Percentiles rank a stretch among this genome's conserved stretches.
These are phyloP conservation scores for Bipolaris sorokiniana DNA, from an alignment of 2,329 filamentous ascomycete genomes.

Conservation along the genomic window DNA sequence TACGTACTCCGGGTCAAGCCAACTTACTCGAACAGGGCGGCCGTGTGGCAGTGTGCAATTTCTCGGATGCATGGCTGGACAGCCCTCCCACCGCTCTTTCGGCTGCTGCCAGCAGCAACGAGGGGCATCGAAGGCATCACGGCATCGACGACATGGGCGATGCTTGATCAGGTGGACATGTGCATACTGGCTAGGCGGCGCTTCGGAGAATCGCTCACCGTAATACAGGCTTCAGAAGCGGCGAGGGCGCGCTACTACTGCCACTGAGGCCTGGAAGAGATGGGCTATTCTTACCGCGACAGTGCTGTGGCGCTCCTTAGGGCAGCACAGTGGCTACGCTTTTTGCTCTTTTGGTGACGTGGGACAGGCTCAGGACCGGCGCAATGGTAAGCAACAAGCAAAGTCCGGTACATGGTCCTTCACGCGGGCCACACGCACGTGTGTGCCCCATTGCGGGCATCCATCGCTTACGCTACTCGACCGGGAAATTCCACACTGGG, in stretches of 20 bases:
- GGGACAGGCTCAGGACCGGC: slow-evolving; percentile 17
- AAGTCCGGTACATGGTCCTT: slow-evolving; percentile 15
- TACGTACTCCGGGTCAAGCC: slow-evolving; percentile 4
- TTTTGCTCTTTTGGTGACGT: slow-evolving; percentile 12
- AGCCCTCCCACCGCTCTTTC: slow-evolving; percentile 33
- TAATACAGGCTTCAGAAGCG: slow-evolving; percentile 7
- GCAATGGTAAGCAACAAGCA: slow-evolving; percentile 29
- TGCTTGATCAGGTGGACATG: slow-evolving; percentile 31
- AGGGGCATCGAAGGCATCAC: not conserved
- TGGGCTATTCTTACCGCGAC: slow-evolving; percentile 1
- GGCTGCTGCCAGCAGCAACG: slow-evolving; percentile 12
- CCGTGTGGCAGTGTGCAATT: slow-evolving; percentile 4
- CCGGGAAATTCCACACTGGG: slow-evolving; percentile 24
- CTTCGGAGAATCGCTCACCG: slow-evolving; percentile 29
- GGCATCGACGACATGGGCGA: not conserved
- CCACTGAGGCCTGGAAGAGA: slow-evolving; percentile 2
- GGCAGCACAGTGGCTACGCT: slow-evolving; percentile 13
- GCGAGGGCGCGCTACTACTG: slow-evolving; percentile 8
- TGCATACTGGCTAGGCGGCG: slow-evolving; percentile 21
- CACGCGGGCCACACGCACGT: slow-evolving; percentile 15
- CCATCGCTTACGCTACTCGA: slow-evolving; percentile 25
- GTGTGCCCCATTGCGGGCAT: slow-evolving; percentile 21
- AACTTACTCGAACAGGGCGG: slow-evolving; percentile 11
- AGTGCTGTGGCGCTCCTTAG: slow-evolving; percentile 9
- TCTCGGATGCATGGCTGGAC: slow-evolving; percentile 10